Evolutionary conservation across 2,329 filamentous ascomycete species (phyloP).

Genomic region (Didymella keratinophila): DNA sequence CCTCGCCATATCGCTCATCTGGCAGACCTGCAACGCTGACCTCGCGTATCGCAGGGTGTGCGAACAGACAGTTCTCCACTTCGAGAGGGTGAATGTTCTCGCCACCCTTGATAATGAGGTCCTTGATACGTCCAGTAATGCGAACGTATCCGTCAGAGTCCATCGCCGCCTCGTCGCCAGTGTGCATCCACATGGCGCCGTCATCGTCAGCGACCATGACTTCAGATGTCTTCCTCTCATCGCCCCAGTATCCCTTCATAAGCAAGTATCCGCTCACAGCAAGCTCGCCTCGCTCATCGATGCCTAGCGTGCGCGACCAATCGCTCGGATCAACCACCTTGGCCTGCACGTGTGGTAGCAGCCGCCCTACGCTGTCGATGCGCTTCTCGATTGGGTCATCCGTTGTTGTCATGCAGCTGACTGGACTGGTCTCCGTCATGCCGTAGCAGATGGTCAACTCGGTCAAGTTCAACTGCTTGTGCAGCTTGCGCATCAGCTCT

Average conservation of each 20-base stretch:
- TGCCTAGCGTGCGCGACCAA: constrained; percentile 64
- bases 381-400: constrained; percentile 76
- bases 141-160: constrained; percentile 82
- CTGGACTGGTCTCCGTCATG: constrained; percentile 89
- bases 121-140: constrained; percentile 93
- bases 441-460: constrained; percentile 95
- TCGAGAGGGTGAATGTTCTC: constrained; percentile 97
- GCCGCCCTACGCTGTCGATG: constrained; percentile 77
- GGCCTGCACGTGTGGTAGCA: constrained; percentile 80
- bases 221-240: constrained; percentile 71
- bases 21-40: constrained; percentile 84
- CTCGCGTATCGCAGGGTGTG: constrained; percentile 73
- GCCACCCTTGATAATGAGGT: constrained; percentile 91
- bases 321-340: constrained; percentile 79
- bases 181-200: constrained; percentile 81
- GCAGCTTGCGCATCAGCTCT: constrained; percentile 79
- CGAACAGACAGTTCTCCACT: constrained; percentile 85
- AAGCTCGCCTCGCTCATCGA: constrained; percentile 78
- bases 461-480: constrained; percentile 75
- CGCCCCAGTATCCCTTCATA: constrained; percentile 92
- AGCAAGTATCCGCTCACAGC: constrained; percentile 84
- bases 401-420: constrained; percentile 79
- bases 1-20: constrained; percentile 84
- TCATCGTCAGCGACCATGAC: constrained; percentile 67
- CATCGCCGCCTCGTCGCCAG: constrained; percentile 90